Evolutionary conservation across 257 asterid genomes (phyloP), one percentile per base, ranked within the genome.

Genomic region (Salvia miltiorrhiza): DNA sequence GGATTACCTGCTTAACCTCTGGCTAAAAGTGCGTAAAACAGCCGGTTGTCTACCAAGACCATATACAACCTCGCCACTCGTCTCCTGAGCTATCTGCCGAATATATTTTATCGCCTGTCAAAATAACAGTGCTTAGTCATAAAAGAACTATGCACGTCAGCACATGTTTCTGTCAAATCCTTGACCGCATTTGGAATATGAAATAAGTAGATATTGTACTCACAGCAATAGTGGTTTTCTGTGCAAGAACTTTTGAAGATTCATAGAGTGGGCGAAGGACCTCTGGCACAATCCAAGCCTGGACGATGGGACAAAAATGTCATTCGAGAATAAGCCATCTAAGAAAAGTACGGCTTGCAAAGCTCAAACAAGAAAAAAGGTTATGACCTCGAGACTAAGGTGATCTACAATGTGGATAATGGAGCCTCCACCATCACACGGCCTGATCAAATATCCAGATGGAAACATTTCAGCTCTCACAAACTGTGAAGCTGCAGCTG

Each of bases 261-360:
- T 92, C 98, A 48, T 94, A 94, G 20, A 92, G 97, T 32, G 99
- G 99, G 12, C 98, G 87, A 24, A 94, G 77, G 73, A 94, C 97
- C 84, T 94, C 99, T 1, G 99, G 99, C 76, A 90, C 98, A 32
- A 92, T 89, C 96, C 97, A 86, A 0, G 97, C 97, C 99, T 94
- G 83, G 53, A 76, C 26, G 35, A 68, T 17, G 61, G 44, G 64
- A n/a, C 35, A 3, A 13, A 57, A 62, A 10, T 55, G 68, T 61
- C 9, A 45, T 30, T 52, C 33, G 56, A 44, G 54, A 35, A 39
- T 54, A 30, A 21, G 49, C 30, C 35, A n/a, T 30, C 45, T 1
- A 16, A 23, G n/a, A 52, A 41, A 53, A 17, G 21, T 26, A 64
- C 1, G 13, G 59, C 47, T 7, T 35, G 40, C 20, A 2, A 10